Conservation (phyloP, 176 grass and related monocot genomes). For the Cenchrus purpureus region DNA sequence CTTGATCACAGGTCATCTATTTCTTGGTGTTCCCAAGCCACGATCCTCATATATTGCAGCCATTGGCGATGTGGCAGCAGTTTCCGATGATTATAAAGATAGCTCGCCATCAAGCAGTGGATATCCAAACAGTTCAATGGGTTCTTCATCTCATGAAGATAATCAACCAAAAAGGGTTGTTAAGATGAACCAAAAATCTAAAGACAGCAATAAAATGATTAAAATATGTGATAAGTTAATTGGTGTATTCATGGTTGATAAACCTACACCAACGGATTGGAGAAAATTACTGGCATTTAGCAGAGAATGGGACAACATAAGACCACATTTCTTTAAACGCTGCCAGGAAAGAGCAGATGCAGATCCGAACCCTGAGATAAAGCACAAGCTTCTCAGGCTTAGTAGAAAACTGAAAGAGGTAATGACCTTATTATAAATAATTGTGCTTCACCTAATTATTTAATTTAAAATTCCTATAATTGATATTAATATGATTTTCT, state of each 20-base stretch:
- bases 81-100: constrained; percentile 45
- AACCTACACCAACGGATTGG: constrained; percentile 78
- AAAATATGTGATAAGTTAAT: constrained; percentile 88
- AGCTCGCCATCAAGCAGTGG: constrained; percentile 48
- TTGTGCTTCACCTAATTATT: neutral
- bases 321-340: constrained; percentile 74
- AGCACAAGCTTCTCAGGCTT: constrained; percentile 79
- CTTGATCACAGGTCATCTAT: constrained; percentile 47
- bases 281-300: constrained; percentile 89
- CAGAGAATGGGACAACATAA: constrained; percentile 71
- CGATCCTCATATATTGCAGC: constrained; percentile 48
- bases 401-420: constrained; percentile 92
- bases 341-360: constrained; percentile 78
- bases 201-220: constrained; percentile 54
- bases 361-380: constrained; percentile 76
- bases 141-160: constrained; percentile 33
- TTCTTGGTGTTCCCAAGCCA: constrained; percentile 28
- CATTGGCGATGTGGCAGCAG: constrained; percentile 45
- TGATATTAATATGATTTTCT: constrained; percentile 12
- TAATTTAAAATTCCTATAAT: constrained; percentile 16
- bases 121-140: constrained; percentile 14
- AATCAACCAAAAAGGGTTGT: neutral
- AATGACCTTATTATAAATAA: too few species aligned
- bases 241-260: constrained; percentile 85
- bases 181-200: constrained; percentile 29